Evolutionary conservation across 768 basidiomycete genomes (phyloP), one percentile per base, ranked within the genome.

Genomic region (Lentinula detonsa): DNA sequence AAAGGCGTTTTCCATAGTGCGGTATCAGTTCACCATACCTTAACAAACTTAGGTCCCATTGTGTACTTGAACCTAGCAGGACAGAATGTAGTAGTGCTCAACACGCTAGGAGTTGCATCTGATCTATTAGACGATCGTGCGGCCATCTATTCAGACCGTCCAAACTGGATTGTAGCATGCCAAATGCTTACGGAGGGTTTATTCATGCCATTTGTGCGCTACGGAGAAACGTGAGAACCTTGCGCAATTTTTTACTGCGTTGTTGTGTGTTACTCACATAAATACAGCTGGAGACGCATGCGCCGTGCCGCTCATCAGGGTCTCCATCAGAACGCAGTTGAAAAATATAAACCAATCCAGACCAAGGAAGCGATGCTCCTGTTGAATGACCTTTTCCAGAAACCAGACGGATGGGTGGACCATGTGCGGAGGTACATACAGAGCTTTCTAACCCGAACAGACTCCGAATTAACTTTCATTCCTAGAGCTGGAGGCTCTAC

Each of bases 271-370:
- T n/a, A 40, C 52, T 39, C 42, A 16, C 15, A 13, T 37, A 16
- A 28, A 34, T 34, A 42, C 57, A 76, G 74, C 31, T 76, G 73
- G 74, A 68, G 72, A 31, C 64, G 70, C 13, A 71, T 73, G 70
- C 70, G 74, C 18, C 68, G 72, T 16, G 70, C 73, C 1, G 69
- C 69, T 3, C 71, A 75, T 60, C 74, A 75, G 46, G 71, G 72
- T 5, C 70, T 76, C 34, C 69, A 68, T 55, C 67, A 67, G 48
- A 61, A 66, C 15, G 60, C 62, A 4, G 65, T 67, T 4, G 63
- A 58, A 31, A 58, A 64, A 34, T 75, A 67, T 60, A 45, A 70
- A 10, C 63, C 66, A 10, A 40, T 69, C 31, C 74, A 75, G 57
- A 56, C 64, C 21, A 64, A 58, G 23, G 74, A 75, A 64, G 70